Conservation (phyloP, 345 rosid genomes). For the Balakata baccata region DNA sequence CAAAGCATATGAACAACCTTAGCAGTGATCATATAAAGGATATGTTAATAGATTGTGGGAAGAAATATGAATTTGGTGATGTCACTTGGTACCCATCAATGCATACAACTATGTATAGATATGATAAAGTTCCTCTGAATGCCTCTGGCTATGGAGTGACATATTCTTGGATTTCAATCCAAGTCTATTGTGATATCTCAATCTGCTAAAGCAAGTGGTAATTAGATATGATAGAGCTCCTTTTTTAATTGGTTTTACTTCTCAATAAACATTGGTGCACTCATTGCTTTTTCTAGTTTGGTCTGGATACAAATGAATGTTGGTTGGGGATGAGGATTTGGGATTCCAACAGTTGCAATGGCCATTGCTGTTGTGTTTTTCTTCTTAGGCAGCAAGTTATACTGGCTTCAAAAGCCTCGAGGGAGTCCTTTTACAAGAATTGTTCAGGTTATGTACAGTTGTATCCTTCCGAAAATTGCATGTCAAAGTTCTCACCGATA, state of each 20-base stretch:
- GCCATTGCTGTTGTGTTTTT: constrained; percentile 72
- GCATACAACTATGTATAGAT: no score
- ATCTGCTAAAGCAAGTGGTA: no score
- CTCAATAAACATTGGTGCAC: constrained; percentile 83
- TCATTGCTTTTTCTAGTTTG: constrained; percentile 75
- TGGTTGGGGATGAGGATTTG: constrained; percentile 97
- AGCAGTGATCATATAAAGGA: no score
- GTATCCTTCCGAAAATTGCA: constrained; percentile 65
- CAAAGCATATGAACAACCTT: no score
- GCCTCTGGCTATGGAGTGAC: no score
- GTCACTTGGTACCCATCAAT: no score
- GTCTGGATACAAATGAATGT: constrained; percentile 98
- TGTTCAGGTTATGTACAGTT: constrained; percentile 68
- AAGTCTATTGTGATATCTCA: no score
- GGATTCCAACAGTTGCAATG: constrained; percentile 83
- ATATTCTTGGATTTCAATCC: no score
- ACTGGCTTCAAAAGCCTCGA: constrained; percentile 77
- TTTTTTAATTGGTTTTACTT: constrained; percentile 98
- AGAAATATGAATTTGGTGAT: no score
- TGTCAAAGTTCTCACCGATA: constrained; percentile 63
- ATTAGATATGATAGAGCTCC: no score
- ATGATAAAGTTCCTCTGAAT: no score
- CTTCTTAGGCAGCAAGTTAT: constrained; percentile 65
- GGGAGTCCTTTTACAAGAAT: constrained; percentile 91
- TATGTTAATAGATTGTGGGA: no score